phyloP scores from a whole-genome alignment of 2,329 filamentous ascomycete genomes.

The Monosporascus sp. region DNA sequence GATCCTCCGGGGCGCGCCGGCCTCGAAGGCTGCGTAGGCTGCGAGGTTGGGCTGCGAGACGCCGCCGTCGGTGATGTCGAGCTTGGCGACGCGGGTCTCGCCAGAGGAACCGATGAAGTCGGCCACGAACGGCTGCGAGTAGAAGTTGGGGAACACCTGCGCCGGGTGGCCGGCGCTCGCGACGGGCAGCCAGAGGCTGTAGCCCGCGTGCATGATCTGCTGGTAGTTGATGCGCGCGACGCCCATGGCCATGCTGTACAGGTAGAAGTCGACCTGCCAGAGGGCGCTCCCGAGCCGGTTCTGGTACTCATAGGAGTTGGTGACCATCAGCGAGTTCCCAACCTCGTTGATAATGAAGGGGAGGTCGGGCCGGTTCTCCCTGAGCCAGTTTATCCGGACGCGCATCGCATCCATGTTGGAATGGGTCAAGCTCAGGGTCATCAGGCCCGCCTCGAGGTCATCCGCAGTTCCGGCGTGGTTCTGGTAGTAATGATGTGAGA shows the following conservation, averaged over 20 bases:
- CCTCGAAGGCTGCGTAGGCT: slow-evolving; percentile 27
- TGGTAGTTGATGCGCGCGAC: slow-evolving; percentile 31
- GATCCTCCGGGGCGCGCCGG: slow-evolving; percentile 19
- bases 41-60: slow-evolving; percentile 19
- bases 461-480: slow-evolving; percentile 22
- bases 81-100: slow-evolving; percentile 20
- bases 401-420: slow-evolving; percentile 23
- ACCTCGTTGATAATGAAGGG: slow-evolving; percentile 31
- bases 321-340: slow-evolving; percentile 28
- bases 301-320: slow-evolving; percentile 27
- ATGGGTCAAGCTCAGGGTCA: slow-evolving; percentile 24
- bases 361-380: slow-evolving; percentile 23
- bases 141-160: slow-evolving; percentile 31
- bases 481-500: slow-evolving; percentile 34
- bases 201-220: slow-evolving; percentile 31
- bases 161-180: slow-evolving; percentile 21
- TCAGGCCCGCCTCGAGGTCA: slow-evolving; percentile 23
- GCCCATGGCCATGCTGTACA: slow-evolving; percentile 29
- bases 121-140: slow-evolving; percentile 30
- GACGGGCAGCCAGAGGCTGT: slow-evolving; percentile 25
- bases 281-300: slow-evolving; percentile 29
- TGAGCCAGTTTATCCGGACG: slow-evolving; percentile 27
- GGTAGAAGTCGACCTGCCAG: slow-evolving; percentile 32
- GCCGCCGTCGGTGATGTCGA: slow-evolving; percentile 8
- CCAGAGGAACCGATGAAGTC: slow-evolving; percentile 30